A percentile compares a stretch with the other conserved stretches of the same genome.
Evolutionary conservation across 768 basidiomycete genomes (phyloP).

Genomic region (Xerocomus spinulosus): DNA sequence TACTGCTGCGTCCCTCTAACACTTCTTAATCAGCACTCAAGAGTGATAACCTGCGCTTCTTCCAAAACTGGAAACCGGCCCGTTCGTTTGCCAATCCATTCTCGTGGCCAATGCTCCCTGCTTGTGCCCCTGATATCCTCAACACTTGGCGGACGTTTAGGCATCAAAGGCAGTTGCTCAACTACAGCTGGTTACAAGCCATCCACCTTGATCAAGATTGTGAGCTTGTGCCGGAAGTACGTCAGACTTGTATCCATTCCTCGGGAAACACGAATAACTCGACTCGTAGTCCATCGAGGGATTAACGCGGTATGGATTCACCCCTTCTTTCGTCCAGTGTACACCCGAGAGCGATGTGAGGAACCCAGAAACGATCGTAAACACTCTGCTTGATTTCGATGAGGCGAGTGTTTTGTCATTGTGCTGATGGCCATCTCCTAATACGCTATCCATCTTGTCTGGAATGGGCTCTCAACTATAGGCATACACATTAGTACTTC

Average conservation of each 20-base stretch:
- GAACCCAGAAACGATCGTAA: slow-evolving; percentile 20
- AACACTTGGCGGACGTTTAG: slow-evolving; percentile 21
- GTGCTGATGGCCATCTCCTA: not conserved
- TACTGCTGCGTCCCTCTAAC: not conserved
- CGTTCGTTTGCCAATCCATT: slow-evolving; percentile 32
- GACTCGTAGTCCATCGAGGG: slow-evolving; percentile 23
- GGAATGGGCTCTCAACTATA: slow-evolving; percentile 1
- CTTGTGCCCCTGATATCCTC: slow-evolving; percentile 25
- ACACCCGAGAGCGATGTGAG: slow-evolving; percentile 20
- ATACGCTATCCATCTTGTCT: not conserved
- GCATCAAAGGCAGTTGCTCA: slow-evolving; percentile 27
- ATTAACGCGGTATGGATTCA: slow-evolving; percentile 25
- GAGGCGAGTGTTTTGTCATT: slow-evolving; percentile 15
- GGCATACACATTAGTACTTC: slow-evolving; percentile 25
- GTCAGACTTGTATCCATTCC: not conserved
- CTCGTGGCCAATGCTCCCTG: slow-evolving; percentile 31
- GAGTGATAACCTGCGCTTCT: slow-evolving; percentile 24
- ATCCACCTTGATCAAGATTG: slow-evolving; percentile 27
- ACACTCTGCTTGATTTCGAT: slow-evolving; percentile 22
- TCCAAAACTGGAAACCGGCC: slow-evolving; percentile 30
- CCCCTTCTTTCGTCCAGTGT: slow-evolving; percentile 21
- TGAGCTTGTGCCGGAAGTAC: slow-evolving; percentile 17
- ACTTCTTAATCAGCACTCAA: slow-evolving; percentile 10
- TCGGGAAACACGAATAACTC: not conserved
- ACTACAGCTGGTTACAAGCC: slow-evolving; percentile 29